Evolutionary conservation across 148 eudicot species (phyloP), one percentile per base, ranked within the genome.

Genomic region (Pharnaceum exiguum): DNA sequence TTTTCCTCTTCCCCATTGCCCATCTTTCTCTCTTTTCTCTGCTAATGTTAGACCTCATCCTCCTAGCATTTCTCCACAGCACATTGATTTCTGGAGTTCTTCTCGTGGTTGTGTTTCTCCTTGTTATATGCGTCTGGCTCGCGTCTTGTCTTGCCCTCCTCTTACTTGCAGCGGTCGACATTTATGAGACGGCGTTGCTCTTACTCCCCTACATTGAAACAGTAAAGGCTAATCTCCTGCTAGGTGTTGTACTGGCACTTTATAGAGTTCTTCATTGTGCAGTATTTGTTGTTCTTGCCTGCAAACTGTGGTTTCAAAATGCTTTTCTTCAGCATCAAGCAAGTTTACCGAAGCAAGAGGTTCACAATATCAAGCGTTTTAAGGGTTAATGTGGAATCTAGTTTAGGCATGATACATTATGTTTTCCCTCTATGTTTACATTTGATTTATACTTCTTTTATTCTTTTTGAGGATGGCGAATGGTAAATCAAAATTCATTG

Each of bases 11-110:
- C 26, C 5, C 23, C 53, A 7, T 13, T 7, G 42, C 57, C 46
- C 56, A 73, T 81, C 77, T 55, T n/a, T n/a, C n/a, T n/a, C n/a
- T n/a, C n/a, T n/a, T n/a, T n/a, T n/a, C n/a, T n/a, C n/a, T 74
- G 37, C 78, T 76, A 48, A 74, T 69, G 58, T 39, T 71, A 26
- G 84, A 79, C 59, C 74, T 83, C 45, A 62, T 79, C 48, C 69
- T 79, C 23, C 71, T 79, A 8, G 71, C 84, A 46, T 61, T 83
- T 45, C 82, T 83, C 53, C 82, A 79, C 46, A 76, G 82, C 42
- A 70, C 78, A 33, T 53, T 79, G 73, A 71, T 79, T 26, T 77
- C 80, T 11, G 48, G 63, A 60, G 48, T 77, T 60, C 55, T 82
- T 27, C 70, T 82, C 24, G 27, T 74, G 44, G 57, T 59, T 8